Evolutionary conservation across 1,284 basidiomycete species (phyloP).

Genomic region (Naganishia sp.): DNA sequence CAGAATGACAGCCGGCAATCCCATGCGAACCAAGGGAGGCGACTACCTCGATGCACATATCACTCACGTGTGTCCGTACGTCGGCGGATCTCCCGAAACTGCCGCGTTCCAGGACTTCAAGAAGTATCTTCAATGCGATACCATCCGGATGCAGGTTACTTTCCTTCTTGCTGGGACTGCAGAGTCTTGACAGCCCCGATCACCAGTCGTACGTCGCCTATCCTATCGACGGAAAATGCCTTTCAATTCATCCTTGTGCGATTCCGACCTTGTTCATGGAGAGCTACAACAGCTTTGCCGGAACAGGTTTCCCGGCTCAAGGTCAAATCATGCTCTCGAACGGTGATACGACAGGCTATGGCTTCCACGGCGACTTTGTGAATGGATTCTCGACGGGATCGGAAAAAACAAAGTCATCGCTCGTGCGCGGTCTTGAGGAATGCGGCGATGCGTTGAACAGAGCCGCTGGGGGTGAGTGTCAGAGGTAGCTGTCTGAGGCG

Average conservation of each 20-base stretch:
- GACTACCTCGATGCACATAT: slow-evolving; percentile 13
- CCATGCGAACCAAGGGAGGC: slow-evolving; percentile 10
- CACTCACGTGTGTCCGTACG: slow-evolving; percentile 13
- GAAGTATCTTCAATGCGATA: slow-evolving; percentile 21
- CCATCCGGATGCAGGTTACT: slow-evolving; percentile 26
- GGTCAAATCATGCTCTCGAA: slow-evolving; percentile 37
- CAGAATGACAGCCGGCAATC: slow-evolving; percentile 22
- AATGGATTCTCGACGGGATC: slow-evolving; percentile 33
- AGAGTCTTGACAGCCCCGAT: slow-evolving; percentile 11
- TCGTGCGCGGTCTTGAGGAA: slow-evolving; percentile 16
- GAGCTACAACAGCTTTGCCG: slow-evolving; percentile 26
- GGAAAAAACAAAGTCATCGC: slow-evolving; percentile 1
- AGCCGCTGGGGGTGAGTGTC: slow-evolving; percentile 21
- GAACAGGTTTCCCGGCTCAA: slow-evolving; percentile 15
- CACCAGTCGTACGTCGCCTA: slow-evolving; percentile 23
- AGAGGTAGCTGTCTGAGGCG: not conserved
- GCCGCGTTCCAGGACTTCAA: slow-evolving; percentile 20
- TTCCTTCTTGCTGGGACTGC: slow-evolving; percentile 29
- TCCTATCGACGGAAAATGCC: slow-evolving; percentile 22
- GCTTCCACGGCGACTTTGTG: slow-evolving; percentile 44
- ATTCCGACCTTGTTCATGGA: slow-evolving; percentile 27
- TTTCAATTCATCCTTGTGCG: slow-evolving; percentile 12
- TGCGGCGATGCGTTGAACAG: slow-evolving; percentile 20
- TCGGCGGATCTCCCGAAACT: slow-evolving; percentile 6
- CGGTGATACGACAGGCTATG: slow-evolving; percentile 49